phyloP scores from a whole-genome alignment of 176 grass and related monocot genomes.

The Bromus sterilis region DNA sequence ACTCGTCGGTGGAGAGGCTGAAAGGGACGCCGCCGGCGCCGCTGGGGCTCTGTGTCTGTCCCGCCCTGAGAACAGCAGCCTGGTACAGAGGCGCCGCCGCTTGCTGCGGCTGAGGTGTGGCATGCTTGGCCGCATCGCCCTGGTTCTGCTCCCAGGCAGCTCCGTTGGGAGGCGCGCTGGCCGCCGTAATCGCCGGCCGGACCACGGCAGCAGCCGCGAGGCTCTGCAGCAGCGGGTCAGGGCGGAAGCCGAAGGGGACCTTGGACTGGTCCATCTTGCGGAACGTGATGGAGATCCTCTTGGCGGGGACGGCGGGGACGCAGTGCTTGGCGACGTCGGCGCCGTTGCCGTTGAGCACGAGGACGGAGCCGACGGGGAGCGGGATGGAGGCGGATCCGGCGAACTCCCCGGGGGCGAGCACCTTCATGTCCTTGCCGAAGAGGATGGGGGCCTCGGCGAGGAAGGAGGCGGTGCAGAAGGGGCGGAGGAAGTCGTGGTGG shows the following conservation, averaged over 20 bases:
- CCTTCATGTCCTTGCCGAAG: conserved; percentile 25
- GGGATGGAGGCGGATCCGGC: conserved; percentile 9
- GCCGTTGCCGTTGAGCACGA: conserved; percentile 48
- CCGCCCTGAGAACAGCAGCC: not conserved
- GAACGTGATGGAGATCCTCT: conserved; percentile 71
- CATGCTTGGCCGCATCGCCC: not conserved
- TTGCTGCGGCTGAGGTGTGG: not conserved
- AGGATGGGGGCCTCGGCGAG: conserved; percentile 44
- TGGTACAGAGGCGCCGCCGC: not conserved
- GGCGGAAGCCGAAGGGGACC: conserved; percentile 17
- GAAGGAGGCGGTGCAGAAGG: conserved; percentile 68
- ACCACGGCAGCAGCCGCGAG: not conserved
- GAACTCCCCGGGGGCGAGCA: conserved; percentile 36
- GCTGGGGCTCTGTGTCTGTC: not conserved
- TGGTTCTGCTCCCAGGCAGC: not conserved
- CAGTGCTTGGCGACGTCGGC: conserved; percentile 72
- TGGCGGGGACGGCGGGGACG: conserved; percentile 45
- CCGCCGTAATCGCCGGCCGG: not conserved
- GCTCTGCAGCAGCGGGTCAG: conserved; percentile 26
- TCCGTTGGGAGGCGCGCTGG: not conserved
- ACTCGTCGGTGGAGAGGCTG: conserved; percentile 5
- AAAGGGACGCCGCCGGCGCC: not conserved
- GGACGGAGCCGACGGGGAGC: conserved; percentile 39
- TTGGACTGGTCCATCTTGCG: conserved; percentile 50
- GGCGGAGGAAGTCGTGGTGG: conserved; percentile 46